Percentiles rank a stretch among this genome's conserved stretches.
Conservation (phyloP, 2,329 filamentous ascomycete genomes). For the Aspergillus costaricaensis region DNA sequence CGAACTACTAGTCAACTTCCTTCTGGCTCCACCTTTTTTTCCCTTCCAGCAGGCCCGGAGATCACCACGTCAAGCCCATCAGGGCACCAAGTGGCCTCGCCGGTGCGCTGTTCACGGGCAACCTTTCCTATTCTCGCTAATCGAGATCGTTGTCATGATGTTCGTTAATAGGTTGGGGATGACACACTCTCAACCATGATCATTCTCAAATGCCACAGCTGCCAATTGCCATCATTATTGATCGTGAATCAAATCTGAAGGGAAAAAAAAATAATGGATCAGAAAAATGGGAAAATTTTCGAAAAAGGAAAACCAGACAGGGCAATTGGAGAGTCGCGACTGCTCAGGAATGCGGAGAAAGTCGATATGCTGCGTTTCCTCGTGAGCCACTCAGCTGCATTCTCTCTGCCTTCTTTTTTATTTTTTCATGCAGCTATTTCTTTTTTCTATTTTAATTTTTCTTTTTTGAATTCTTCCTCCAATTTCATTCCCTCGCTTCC, state of each 20-base stretch:
- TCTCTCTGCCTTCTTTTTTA: background rate
- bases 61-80: constrained; percentile 2
- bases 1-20: background rate
- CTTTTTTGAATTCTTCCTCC: background rate
- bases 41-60: background rate
- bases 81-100: background rate
- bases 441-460: background rate
- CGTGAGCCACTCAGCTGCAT: constrained; percentile 5
- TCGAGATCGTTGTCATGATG: background rate
- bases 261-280: background rate
- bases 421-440: background rate
- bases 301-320: background rate
- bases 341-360: constrained; percentile 13
- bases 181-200: background rate
- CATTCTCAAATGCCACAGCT: background rate
- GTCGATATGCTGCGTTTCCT: constrained; percentile 6
- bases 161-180: background rate
- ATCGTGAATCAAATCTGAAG: background rate
- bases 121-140: background rate
- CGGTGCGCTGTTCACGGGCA: background rate
- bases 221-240: background rate
- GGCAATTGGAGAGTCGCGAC: background rate
- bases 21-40: background rate
- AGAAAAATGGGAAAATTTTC: background rate
- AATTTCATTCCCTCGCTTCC: too few relatives aligned